phyloP scores from a whole-genome alignment of 805 yeast genomes.

The Candida hungchunana region DNA sequence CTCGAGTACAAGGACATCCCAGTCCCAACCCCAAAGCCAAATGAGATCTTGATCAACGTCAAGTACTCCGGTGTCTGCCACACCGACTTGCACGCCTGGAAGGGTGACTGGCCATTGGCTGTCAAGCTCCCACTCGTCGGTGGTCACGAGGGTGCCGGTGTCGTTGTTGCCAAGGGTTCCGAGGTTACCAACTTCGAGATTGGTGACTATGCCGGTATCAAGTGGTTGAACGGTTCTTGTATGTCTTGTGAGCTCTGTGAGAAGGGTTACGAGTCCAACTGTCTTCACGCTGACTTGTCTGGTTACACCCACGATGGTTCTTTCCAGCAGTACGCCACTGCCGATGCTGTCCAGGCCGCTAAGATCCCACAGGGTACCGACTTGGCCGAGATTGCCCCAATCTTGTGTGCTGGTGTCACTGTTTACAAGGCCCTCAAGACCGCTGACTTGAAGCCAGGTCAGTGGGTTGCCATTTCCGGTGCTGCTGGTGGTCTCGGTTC shows the following conservation, averaged over 20 bases:
- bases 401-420: slow-evolving; percentile 88
- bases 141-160: slow-evolving; percentile 90
- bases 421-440: slow-evolving; percentile 88
- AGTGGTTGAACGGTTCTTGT: slow-evolving; percentile 82
- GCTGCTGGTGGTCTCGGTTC: slow-evolving; percentile 82
- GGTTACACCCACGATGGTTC: slow-evolving; percentile 91
- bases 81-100: slow-evolving; percentile 92
- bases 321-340: slow-evolving; percentile 87
- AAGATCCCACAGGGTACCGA: slow-evolving; percentile 70
- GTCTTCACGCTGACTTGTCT: slow-evolving; percentile 66
- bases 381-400: slow-evolving; percentile 73
- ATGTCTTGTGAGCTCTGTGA: slow-evolving; percentile 72
- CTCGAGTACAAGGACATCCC: slow-evolving; percentile 68
- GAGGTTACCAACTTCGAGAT: slow-evolving; percentile 66
- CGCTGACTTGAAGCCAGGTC: slow-evolving; percentile 63
- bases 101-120: slow-evolving; percentile 87
- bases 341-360: slow-evolving; percentile 85
- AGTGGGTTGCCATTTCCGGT: slow-evolving; percentile 75
- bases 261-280: slow-evolving; percentile 63
- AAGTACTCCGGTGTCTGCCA: slow-evolving; percentile 92
- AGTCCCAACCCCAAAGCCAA: slow-evolving; percentile 74
- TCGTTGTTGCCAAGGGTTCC: slow-evolving; percentile 71
- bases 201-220: slow-evolving; percentile 81
- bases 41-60: slow-evolving; percentile 75
- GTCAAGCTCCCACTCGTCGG: slow-evolving; percentile 76